A percentile compares a stretch with the other conserved stretches of the same genome.
Evolutionary conservation across 148 eudicot species (phyloP).

Genomic region (Agrostemma githago): DNA sequence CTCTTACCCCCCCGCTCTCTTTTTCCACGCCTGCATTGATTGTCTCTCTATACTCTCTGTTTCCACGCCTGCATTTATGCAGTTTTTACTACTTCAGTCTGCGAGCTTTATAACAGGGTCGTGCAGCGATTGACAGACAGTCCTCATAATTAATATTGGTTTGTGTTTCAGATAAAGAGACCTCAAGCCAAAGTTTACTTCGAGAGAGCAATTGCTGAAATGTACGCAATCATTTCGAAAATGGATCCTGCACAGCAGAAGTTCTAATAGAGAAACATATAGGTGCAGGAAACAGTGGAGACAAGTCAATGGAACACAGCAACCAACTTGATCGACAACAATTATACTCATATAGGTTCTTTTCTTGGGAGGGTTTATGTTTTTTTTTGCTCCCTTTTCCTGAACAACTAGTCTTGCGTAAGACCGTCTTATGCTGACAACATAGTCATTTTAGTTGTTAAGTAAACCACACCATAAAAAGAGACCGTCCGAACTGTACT

Average conservation of each 20-base stretch:
- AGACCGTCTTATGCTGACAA: too few species aligned
- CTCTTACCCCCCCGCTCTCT: not conserved
- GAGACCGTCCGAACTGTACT: too few species aligned
- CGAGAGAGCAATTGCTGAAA: slow-evolving; percentile 57
- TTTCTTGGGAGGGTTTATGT: not conserved
- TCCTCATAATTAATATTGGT: not conserved
- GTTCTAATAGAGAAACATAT: slow-evolving; percentile 20
- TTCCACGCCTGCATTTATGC: not conserved
- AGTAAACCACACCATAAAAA: too few species aligned
- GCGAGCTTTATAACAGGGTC: too few species aligned
- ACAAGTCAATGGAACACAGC: not conserved
- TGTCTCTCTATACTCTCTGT: not conserved
- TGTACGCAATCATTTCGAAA: slow-evolving; percentile 46
- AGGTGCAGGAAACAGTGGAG: not conserved
- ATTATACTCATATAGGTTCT: not conserved
- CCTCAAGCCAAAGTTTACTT: slow-evolving; percentile 81
- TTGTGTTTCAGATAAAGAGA: slow-evolving; percentile 56
- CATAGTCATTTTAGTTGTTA: too few species aligned
- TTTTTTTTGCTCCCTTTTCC: not conserved
- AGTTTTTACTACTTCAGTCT: too few species aligned
- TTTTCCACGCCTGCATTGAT: not conserved
- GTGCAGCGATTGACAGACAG: too few species aligned
- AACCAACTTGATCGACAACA: not conserved
- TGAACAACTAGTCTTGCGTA: not conserved
- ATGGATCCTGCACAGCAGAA: slow-evolving; percentile 37